Evolutionary conservation across 345 rosid species (phyloP).

Genomic region (Pugionium dolabratum): DNA sequence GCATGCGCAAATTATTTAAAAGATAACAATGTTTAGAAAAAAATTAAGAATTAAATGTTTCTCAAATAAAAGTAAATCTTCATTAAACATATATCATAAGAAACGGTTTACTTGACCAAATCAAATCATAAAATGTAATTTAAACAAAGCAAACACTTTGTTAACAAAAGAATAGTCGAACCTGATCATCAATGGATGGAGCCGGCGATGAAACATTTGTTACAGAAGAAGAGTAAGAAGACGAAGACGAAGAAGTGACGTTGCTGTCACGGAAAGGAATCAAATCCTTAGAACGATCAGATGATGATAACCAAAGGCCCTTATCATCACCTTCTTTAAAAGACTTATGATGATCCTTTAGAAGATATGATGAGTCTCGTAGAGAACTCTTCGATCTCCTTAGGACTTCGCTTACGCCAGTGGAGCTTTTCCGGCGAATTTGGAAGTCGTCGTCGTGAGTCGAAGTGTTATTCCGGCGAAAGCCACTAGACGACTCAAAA

Average conservation of each 20-base stretch:
- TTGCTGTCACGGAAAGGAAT: constrained; percentile 33
- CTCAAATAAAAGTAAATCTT: neutral
- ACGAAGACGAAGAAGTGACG: constrained; percentile 43
- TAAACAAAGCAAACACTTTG: too few species aligned
- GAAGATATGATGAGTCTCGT: constrained; percentile 47
- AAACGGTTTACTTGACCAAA: neutral
- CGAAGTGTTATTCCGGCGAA: constrained; percentile 51
- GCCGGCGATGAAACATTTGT: constrained; percentile 49
- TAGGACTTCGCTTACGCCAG: constrained; percentile 47
- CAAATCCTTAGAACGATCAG: constrained; percentile 41
- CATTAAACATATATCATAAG: too few species aligned
- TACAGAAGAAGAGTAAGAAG: constrained; percentile 33
- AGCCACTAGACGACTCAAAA: constrained; percentile 30
- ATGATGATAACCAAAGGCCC: constrained; percentile 45
- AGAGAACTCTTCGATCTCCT: constrained; percentile 35
- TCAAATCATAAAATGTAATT: neutral
- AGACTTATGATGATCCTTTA: constrained; percentile 55
- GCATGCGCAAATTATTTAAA: neutral
- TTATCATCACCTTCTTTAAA: constrained; percentile 43
- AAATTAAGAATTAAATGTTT: neutral
- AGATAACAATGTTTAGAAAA: too few species aligned
- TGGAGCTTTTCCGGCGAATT: constrained; percentile 64
- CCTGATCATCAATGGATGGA: constrained; percentile 63
- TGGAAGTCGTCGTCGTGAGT: constrained; percentile 30
- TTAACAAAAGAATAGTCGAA: constrained; percentile 15